Percentiles rank a stretch among this genome's conserved stretches.
phyloP scores from a whole-genome alignment of 2,329 filamentous ascomycete genomes.

The Orbilia ellipsospora region DNA sequence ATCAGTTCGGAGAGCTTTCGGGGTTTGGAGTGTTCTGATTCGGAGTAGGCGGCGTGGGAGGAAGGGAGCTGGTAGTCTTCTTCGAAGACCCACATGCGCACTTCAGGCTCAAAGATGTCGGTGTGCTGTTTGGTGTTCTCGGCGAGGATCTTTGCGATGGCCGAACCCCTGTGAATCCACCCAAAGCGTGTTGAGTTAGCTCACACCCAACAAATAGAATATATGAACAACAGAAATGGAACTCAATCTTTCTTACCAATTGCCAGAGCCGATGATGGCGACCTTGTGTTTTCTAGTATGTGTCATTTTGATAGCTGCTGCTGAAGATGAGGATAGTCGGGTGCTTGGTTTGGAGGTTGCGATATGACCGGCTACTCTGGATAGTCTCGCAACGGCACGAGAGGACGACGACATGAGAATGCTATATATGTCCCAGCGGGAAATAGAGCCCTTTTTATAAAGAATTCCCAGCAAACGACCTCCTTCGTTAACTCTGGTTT shows the following conservation, averaged over 20 bases:
- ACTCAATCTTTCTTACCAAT: slow-evolving; percentile 73
- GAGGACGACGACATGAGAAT: slow-evolving; percentile 44
- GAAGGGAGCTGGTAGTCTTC: slow-evolving; percentile 82
- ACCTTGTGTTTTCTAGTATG: slow-evolving; percentile 80
- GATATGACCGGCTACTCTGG: slow-evolving; percentile 45
- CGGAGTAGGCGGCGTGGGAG: slow-evolving; percentile 78
- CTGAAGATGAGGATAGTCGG: slow-evolving; percentile 2
- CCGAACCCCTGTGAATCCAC: slow-evolving; percentile 77
- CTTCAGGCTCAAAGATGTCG: slow-evolving; percentile 83
- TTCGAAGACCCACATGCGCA: slow-evolving; percentile 99
- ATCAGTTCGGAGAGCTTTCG: slow-evolving; percentile 92
- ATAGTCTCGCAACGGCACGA: slow-evolving; percentile 41
- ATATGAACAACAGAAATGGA: neutral
- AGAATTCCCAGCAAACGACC: slow-evolving; percentile 2
- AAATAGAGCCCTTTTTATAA: slow-evolving; percentile 34
- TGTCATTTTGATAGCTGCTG: slow-evolving; percentile 17
- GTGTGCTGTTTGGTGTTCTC: slow-evolving; percentile 85
- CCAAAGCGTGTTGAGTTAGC: slow-evolving; percentile 38
- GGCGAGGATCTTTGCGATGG: slow-evolving; percentile 95
- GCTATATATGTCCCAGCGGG: neutral
- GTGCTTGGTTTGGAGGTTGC: slow-evolving; percentile 15
- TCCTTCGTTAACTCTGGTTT: slow-evolving; percentile 4
- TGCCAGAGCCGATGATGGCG: slow-evolving; percentile 92
- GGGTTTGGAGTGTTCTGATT: slow-evolving; percentile 70
- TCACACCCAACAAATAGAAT: neutral